A percentile compares a stretch with the other conserved stretches of the same genome.
Conservation (phyloP, 805 yeast species). For the Schizosaccharomyces cryophilus region DNA sequence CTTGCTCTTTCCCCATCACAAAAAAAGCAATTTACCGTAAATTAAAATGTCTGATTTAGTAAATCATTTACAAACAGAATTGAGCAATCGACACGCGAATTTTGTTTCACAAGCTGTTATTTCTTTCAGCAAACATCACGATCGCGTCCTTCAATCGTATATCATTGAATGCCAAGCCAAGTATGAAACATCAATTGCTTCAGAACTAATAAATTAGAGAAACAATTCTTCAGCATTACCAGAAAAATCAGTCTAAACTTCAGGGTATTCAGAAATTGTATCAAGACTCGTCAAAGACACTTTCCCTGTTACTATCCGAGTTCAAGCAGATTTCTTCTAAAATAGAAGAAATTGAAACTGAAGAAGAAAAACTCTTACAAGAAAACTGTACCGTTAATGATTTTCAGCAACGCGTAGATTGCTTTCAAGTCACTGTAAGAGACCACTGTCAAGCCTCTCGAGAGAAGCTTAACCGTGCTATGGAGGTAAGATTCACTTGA, state of each 20-base stretch:
- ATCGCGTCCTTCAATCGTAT: constrained; percentile 13
- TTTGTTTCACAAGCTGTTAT: background rate
- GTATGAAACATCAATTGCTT: background rate
- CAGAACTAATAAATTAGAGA: background rate
- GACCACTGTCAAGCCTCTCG: background rate
- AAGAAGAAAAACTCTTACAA: too few relatives aligned
- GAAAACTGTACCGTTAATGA: background rate
- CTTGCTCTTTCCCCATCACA: too few relatives aligned
- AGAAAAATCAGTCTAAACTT: background rate
- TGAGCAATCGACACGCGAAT: background rate
- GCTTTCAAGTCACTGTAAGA: background rate
- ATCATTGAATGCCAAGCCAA: background rate
- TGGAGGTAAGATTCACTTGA: background rate
- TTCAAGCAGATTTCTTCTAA: too few relatives aligned
- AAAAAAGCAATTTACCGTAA: background rate
- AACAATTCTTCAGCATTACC: background rate
- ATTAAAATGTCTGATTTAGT: background rate
- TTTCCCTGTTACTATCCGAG: background rate
- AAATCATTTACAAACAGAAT: background rate
- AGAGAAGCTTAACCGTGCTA: background rate
- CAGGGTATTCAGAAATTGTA: background rate
- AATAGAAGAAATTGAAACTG: too few relatives aligned
- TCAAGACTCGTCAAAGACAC: background rate
- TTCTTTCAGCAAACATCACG: background rate
- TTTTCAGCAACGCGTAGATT: background rate